Conservation (phyloP, 768 basidiomycete genomes). For the Phylloporus scabripes region DNA sequence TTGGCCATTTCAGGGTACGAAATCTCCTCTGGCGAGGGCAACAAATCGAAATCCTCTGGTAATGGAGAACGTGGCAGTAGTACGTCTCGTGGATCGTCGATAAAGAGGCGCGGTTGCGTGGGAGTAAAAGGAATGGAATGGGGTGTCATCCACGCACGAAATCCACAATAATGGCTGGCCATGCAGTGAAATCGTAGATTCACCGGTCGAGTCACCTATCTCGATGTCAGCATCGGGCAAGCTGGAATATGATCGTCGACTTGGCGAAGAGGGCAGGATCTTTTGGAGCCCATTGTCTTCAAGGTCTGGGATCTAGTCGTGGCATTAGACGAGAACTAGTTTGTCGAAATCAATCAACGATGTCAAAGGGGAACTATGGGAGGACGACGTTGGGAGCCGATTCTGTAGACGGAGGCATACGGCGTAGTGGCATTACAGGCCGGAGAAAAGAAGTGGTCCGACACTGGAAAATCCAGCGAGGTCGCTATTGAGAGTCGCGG, state of each 20-base stretch:
- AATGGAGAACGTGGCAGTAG: slow-evolving; percentile 39
- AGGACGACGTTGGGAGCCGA: slow-evolving; percentile 14
- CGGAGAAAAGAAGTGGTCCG: slow-evolving; percentile 18
- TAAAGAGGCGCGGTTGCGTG: slow-evolving; percentile 34
- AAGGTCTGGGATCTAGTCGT: slow-evolving; percentile 25
- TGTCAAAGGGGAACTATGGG: slow-evolving; percentile 12
- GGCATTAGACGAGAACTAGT: slow-evolving; percentile 29
- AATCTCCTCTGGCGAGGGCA: slow-evolving; percentile 29
- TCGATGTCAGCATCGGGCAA: slow-evolving; percentile 30
- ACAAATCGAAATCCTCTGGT: slow-evolving; percentile 38
- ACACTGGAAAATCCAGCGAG: slow-evolving; percentile 14
- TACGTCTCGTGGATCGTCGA: slow-evolving; percentile 38
- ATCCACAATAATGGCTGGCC: slow-evolving; percentile 31
- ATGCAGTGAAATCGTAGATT: slow-evolving; percentile 14
- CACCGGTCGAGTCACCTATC: slow-evolving; percentile 14
- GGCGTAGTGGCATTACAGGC: slow-evolving; percentile 8
- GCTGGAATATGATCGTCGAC: slow-evolving; percentile 23
- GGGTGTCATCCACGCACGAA: slow-evolving; percentile 35
- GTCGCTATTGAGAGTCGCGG: slow-evolving; percentile 12
- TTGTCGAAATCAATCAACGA: slow-evolving; percentile 24
- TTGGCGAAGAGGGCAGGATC: slow-evolving; percentile 26
- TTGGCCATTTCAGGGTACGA: slow-evolving; percentile 35
- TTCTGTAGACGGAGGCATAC: slow-evolving; percentile 5
- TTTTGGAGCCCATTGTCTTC: slow-evolving; percentile 23
- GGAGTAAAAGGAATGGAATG: slow-evolving; percentile 13